Percentiles rank a stretch among this genome's conserved stretches.
Evolutionary conservation across 2,329 filamentous ascomycete species (phyloP).

Genomic region (Albifimbria verrucaria): DNA sequence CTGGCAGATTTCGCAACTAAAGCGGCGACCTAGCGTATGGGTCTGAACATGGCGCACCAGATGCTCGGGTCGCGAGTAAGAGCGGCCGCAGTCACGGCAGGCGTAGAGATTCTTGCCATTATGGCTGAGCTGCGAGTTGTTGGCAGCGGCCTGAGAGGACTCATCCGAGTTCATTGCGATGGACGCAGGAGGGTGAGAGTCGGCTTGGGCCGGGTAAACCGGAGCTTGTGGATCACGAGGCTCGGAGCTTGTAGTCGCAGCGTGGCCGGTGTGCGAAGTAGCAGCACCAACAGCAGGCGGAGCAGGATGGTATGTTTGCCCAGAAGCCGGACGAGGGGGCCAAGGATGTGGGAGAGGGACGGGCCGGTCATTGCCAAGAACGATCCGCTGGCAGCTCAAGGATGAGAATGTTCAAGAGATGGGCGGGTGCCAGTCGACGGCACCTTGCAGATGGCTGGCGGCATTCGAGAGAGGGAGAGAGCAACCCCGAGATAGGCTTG

Average conservation of each 20-base stretch:
- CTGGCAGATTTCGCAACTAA: constrained; percentile 46
- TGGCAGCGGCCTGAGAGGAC: not conserved
- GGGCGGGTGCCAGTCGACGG: not conserved
- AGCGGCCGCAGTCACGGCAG: constrained; percentile 48
- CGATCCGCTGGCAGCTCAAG: too few relatives aligned
- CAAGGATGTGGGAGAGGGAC: constrained; percentile 29
- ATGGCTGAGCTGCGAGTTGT: constrained; percentile 15
- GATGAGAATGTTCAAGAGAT: not conserved
- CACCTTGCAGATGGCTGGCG: not conserved
- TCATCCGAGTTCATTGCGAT: not conserved
- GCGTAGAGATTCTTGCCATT: constrained; percentile 38
- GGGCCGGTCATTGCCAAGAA: constrained; percentile 23
- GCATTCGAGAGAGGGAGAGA: not conserved
- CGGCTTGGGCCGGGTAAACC: not conserved
- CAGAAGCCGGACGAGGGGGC: constrained; percentile 20
- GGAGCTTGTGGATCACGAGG: not conserved
- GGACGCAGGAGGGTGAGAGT: not conserved
- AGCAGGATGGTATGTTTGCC: not conserved
- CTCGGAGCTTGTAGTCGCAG: not conserved
- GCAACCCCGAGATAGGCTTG: too few relatives aligned
- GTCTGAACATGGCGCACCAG: constrained; percentile 50
- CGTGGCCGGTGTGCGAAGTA: too few relatives aligned
- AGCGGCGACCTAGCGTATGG: constrained; percentile 48
- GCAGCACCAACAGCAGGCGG: too few relatives aligned
- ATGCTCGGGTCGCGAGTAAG: constrained; percentile 52